Evolutionary conservation across 352 stramenopile species (phyloP), one percentile per base, ranked within the genome.

Genomic region (Phytophthora fragariaefolia): DNA sequence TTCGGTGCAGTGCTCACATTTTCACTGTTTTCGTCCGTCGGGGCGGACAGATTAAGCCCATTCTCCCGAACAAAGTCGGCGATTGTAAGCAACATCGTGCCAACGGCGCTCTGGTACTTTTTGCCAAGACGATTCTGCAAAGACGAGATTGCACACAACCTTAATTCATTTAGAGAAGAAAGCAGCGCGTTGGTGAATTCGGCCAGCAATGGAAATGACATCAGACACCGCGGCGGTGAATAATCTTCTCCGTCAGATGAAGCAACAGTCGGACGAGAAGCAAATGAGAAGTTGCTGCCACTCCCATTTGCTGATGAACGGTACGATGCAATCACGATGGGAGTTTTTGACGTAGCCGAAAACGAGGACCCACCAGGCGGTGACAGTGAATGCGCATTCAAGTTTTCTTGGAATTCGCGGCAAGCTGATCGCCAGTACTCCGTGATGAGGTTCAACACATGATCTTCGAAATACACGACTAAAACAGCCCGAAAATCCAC

Each of bases 181-280:
- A 97, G 59, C 23, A 97, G 20, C 2, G 82, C 79, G 73, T 97
- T 97, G 3, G 84, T 95, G 45, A 95, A 90, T 60, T 95, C 85
- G 0, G 89, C 90, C 43, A 95, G 52, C 28, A 94, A 72, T n/a
- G 90, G 90, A 62, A 94, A 96, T 23, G 87, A 84, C 83, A 97
- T 93, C 18, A 97, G 75, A n/a, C 82, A 76, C 15, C 87, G 82
- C 0, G 90, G 90, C 0, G 90, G 87, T 10, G 83, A 80, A 58
- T 85, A 89, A 48, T 88, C 85, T 51, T 74, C 67, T n/a, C 50
- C 58, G 24, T 69, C 55, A 2, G 49, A 47, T 22, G 40, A 63
- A 2, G 58, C 27, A 13, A 30, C 18, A 56, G 58, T 18, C 17
- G 54, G 32, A 46, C 58, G 63, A 26, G 67, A 69, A 9, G 40